phyloP scores from a whole-genome alignment of 2,329 filamentous ascomycete species.

The Calonectria pauciramosa region DNA sequence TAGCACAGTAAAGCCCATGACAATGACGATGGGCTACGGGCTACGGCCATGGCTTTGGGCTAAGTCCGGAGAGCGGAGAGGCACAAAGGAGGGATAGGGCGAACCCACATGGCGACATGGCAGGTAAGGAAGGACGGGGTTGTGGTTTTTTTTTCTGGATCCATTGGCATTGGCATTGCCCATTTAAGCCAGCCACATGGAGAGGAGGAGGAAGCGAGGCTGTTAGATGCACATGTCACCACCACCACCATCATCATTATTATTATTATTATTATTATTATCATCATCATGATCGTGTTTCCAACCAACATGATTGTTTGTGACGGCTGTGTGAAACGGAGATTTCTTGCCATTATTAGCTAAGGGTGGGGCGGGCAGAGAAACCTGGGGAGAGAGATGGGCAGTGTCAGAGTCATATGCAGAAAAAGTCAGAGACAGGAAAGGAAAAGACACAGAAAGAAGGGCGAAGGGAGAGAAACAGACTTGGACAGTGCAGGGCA shows the following conservation, averaged over 20 bases:
- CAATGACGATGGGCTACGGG: slow-evolving; percentile 3
- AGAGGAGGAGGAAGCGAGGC: neutral
- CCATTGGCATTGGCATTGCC: slow-evolving; percentile 12
- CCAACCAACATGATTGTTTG: neutral
- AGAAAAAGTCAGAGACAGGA: neutral
- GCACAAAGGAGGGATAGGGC: slow-evolving; percentile 7
- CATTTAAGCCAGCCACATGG: slow-evolving; percentile 4
- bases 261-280: no score
- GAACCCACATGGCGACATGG: slow-evolving; percentile 19
- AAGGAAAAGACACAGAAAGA: neutral
- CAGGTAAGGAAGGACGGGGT: neutral
- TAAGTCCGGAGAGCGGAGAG: slow-evolving; percentile 16
- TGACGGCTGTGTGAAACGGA: neutral
- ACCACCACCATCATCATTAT: no score
- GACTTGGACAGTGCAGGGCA: neutral
- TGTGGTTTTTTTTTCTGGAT: neutral
- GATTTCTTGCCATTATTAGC: neutral
- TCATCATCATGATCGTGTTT: neutral
- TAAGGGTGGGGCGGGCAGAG: neutral
- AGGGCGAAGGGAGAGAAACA: neutral
- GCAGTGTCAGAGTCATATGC: neutral
- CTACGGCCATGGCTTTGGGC: slow-evolving; percentile 11
- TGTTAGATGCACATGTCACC: neutral
- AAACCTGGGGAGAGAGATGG: neutral
- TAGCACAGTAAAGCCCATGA: neutral